These are phyloP conservation scores for Penicillium parvum DNA, from an alignment of 495 filamentous ascomycete genomes.

Conservation along the genomic window DNA sequence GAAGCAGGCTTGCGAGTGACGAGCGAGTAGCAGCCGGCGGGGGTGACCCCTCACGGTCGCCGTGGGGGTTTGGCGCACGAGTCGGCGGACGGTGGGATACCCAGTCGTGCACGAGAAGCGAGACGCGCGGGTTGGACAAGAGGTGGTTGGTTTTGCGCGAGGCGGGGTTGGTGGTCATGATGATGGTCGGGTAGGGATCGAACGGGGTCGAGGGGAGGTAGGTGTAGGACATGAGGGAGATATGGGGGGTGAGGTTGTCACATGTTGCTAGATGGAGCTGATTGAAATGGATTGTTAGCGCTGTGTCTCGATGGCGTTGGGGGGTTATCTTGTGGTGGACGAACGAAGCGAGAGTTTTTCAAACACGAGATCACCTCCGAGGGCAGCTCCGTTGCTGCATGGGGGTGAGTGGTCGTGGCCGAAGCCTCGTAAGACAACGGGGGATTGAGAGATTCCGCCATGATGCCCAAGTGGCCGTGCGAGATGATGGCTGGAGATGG, in stretches of 20 bases:
- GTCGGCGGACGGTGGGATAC: conserved; percentile 90
- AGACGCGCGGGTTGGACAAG: conserved; percentile 81
- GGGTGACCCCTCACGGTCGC: conserved; percentile 56
- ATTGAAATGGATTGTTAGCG: conserved; percentile 5
- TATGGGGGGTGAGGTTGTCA: conserved; percentile 76
- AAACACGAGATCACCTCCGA: conserved; percentile 82
- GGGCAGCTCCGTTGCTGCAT: conserved; percentile 65
- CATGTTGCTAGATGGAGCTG: conserved; percentile 95
- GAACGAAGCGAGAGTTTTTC: conserved; percentile 91
- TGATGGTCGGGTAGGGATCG: conserved; percentile 66
- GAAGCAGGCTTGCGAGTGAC: conserved; percentile 72
- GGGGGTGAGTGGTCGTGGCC: conserved; percentile 64
- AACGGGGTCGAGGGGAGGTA: conserved; percentile 85
- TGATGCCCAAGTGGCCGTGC: conserved; percentile 22
- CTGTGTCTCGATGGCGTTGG: background rate
- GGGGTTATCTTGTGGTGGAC: conserved; percentile 17
- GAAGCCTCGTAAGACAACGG: conserved; percentile 74
- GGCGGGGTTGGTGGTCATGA: conserved; percentile 89
- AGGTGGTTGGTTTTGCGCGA: conserved; percentile 89
- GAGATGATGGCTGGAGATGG: background rate
- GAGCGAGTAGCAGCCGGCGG: conserved; percentile 59
- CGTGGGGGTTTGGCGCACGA: conserved; percentile 48
- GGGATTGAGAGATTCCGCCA: conserved; percentile 45
- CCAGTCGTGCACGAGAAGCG: conserved; percentile 97
- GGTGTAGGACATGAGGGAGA: conserved; percentile 98